These are phyloP conservation scores for Botrytis squamosa DNA, from an alignment of 2,329 filamentous ascomycete species.

Conservation along the genomic window DNA sequence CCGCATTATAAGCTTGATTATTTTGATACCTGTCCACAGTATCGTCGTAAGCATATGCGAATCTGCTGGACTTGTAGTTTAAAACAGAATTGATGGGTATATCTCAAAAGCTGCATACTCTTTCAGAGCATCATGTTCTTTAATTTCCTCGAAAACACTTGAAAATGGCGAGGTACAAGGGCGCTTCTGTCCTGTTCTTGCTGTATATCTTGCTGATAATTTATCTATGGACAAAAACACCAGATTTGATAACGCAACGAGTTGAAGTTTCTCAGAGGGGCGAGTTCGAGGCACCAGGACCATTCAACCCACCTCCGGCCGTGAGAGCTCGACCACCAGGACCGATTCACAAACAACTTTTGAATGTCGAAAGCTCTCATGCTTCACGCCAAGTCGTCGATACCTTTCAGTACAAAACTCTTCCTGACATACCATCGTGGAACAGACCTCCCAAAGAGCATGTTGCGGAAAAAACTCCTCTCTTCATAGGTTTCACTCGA, in stretches of 20 bases:
- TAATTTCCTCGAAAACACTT: neutral
- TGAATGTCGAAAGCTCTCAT: neutral
- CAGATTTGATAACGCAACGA: neutral
- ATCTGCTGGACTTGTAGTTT: neutral
- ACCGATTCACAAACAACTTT: constrained; percentile 9
- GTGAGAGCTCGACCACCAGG: constrained; percentile 12
- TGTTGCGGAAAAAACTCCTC: constrained; percentile 47
- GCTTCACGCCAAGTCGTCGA: neutral
- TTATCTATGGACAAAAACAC: constrained; percentile 1
- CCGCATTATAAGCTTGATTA: constrained; percentile 2
- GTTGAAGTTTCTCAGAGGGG: neutral
- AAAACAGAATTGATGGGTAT: too few relatives aligned
- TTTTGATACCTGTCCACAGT: neutral
- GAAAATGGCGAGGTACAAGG: constrained; percentile 2
- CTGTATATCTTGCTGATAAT: neutral
- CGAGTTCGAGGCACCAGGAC: neutral
- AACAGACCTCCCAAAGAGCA: constrained; percentile 44
- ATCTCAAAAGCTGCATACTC: neutral
- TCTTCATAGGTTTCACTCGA: constrained; percentile 59
- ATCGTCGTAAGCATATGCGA: neutral
- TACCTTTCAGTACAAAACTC: constrained; percentile 1
- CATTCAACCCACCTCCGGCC: neutral
- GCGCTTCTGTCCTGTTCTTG: neutral
- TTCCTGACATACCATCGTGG: constrained; percentile 36
- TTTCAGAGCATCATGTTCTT: neutral